Evolutionary conservation across 768 basidiomycete species (phyloP), one percentile per base, ranked within the genome.

Genomic region (Gelatoporia subvermispora): DNA sequence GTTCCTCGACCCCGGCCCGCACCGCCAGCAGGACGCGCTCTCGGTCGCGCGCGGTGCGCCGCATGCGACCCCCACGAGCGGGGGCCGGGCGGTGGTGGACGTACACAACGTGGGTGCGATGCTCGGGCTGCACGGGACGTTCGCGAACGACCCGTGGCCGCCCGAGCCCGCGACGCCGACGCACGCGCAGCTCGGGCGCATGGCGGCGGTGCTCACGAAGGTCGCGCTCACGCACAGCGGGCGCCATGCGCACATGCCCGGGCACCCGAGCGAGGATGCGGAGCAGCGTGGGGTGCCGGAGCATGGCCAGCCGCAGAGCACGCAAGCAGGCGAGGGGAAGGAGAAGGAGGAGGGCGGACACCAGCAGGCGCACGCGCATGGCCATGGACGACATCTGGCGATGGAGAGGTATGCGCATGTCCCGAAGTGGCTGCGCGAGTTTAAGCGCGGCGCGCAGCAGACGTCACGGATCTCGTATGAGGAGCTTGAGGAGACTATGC

Each of bases 161-260:
- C 45, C 49, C 41, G 18, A 55, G 5, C 48, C 52, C 1, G 55
- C 57, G 36, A 68, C 77, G 7, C 62, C 77, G 44, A 84, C 83
- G 0, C 71, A 82, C 52, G 72, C 74, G n/a, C 74, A 81, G 35
- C 42, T 85, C 25, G 79, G 80, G 3, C 66, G 72, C 15, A 84
- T 84, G 80, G 67, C 76, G 3, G 69, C 67, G 10, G 70, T 85
- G 57, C 59, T 84, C 4, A 77, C 78, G 2, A 72, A 68, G 47
- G 72, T 82, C 51, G 71, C 78, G 3, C 49, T 81, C 18, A 74
- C 74, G 0, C 49, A 76, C 4, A 53, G 57, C 16, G 62, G 60
- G 1, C 46, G 58, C 5, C 54, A 60, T 28, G 48, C 58, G 0
- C 49, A 52, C 20, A 49, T 55, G 39, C 47, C 56, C 4, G 55